Base-by-base conservation (phyloP, 202 grass and related monocot genomes). In the Brachypodium distachyon region DNA sequence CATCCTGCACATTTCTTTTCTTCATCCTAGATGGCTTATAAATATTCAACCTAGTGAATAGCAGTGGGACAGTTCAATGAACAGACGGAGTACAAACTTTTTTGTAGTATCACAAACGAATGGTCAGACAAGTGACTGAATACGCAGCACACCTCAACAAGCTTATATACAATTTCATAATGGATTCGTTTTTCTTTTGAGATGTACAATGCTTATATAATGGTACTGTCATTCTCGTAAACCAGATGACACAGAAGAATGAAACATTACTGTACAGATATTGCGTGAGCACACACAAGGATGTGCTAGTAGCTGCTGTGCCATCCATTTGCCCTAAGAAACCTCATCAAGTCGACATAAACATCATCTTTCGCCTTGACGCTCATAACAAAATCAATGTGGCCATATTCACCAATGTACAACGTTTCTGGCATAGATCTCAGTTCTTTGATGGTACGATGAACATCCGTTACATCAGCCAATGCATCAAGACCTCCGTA, bases 341-440 rank as follows among this genome's bases (percentile, higher is more conserved):
- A 97, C 64, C 63, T 64, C 78, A 90, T 90, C 46, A 94, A 62
- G 75, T 90, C 56, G 27, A 67, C 72, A 66, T 94, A 97, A 33
- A 94, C 88, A 71, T 97, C 94, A 5, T 81, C 84, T 78, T 87
- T 90, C 39, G 91, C 94, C 72, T 79, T 92, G 19, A 85, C 70
- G 23, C 94, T 97, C 84, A 97, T 62, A 73, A 93, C 82, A 59
- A 93, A 93, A 83, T 97, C 91, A n/a, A 97, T 83, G 75, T 97
- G 94, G 19, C 91, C 94, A 16, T 97, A 97, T 44, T 88, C 86
- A 43, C 80, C 38, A 59, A 97, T 53, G 67, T 94, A 97, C 18
- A 97, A 18, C 42, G 94, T 26, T 28, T 92, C 81, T 9, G 94
- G 94, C 1, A 73, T 83, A 48, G 84, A 84, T 64, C 29, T 88